phyloP scores from a whole-genome alignment of 202 grass and related monocot genomes.

The Setaria viridis region DNA sequence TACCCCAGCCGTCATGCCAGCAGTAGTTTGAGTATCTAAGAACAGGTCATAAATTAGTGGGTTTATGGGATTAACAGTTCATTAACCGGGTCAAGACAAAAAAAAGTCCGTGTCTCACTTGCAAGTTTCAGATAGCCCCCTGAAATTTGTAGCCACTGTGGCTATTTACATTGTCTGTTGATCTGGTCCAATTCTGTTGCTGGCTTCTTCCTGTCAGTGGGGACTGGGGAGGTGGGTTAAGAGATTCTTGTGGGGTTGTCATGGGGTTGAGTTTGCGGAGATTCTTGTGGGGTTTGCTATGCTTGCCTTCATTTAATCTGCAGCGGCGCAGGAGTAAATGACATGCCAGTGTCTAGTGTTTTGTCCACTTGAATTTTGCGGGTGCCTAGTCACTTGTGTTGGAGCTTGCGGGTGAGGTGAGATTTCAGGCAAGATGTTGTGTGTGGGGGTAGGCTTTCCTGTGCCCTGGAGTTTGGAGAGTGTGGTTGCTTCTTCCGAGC shows the following conservation, averaged over 20 bases:
- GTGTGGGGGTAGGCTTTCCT: conserved; percentile 43
- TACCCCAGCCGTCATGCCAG: not conserved
- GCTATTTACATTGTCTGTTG: not conserved
- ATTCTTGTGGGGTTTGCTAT: conserved; percentile 37
- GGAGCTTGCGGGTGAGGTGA: conserved; percentile 24
- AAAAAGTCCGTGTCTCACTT: not conserved
- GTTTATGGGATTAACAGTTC: too few species aligned
- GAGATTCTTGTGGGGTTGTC: conserved; percentile 33
- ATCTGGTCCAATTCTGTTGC: conserved; percentile 13
- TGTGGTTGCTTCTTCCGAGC: not conserved
- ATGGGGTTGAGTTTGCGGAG: not conserved
- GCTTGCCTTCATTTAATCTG: conserved; percentile 41
- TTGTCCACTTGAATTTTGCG: conserved; percentile 23
- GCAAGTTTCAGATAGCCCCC: not conserved
- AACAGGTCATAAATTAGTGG: too few species aligned
- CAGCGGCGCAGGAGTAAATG: conserved; percentile 25
- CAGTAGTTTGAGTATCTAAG: not conserved
- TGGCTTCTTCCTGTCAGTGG: not conserved
- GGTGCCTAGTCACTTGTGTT: conserved; percentile 9
- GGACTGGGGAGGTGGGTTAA: not conserved
- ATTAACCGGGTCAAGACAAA: not conserved
- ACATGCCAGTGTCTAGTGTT: not conserved
- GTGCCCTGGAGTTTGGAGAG: conserved; percentile 18
- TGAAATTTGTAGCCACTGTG: not conserved
- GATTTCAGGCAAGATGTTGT: conserved; percentile 30